A percentile compares a stretch with the other conserved stretches of the same genome.
Evolutionary conservation across 768 basidiomycete genomes (phyloP).

Genomic region (Plicaturopsis crispa): DNA sequence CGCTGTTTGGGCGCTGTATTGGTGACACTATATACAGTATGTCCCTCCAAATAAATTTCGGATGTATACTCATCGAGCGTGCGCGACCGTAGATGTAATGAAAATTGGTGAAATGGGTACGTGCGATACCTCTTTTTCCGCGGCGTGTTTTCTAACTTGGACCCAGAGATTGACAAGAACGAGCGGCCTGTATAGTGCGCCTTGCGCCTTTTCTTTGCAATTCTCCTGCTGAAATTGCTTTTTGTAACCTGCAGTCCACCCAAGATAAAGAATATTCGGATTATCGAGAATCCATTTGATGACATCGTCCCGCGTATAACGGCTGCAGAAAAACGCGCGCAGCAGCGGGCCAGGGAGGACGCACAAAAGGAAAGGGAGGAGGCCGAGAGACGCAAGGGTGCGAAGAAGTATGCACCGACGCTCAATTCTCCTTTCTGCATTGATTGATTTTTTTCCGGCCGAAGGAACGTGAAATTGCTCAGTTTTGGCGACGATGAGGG

Average conservation of each 20-base stretch:
- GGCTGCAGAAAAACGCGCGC: constrained; percentile 81
- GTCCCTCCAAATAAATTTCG: constrained; percentile 17
- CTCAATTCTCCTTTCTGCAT: background rate
- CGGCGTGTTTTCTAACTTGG: background rate
- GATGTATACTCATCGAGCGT: constrained; percentile 1
- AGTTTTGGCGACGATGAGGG: constrained; percentile 81
- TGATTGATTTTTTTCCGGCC: constrained; percentile 1
- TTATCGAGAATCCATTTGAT: constrained; percentile 90
- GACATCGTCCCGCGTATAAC: constrained; percentile 97
- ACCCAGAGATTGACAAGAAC: constrained; percentile 60
- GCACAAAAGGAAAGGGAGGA: constrained; percentile 77
- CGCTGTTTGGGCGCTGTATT: constrained; percentile 84
- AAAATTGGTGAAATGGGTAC: constrained; percentile 88
- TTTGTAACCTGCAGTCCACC: constrained; percentile 55
- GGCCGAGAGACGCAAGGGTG: constrained; percentile 59
- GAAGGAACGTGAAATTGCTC: constrained; percentile 80
- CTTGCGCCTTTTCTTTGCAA: background rate
- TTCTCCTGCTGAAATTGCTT: no score
- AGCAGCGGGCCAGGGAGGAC: constrained; percentile 73
- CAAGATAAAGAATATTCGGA: constrained; percentile 77
- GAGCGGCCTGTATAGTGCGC: constrained; percentile 73
- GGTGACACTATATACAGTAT: constrained; percentile 88
- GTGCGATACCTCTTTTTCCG: constrained; percentile 12
- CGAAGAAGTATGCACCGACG: constrained; percentile 67
- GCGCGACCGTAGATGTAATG: constrained; percentile 57